phyloP scores from a whole-genome alignment of 2,329 filamentous ascomycete genomes.

The Ceratocystis cacaofunesta region DNA sequence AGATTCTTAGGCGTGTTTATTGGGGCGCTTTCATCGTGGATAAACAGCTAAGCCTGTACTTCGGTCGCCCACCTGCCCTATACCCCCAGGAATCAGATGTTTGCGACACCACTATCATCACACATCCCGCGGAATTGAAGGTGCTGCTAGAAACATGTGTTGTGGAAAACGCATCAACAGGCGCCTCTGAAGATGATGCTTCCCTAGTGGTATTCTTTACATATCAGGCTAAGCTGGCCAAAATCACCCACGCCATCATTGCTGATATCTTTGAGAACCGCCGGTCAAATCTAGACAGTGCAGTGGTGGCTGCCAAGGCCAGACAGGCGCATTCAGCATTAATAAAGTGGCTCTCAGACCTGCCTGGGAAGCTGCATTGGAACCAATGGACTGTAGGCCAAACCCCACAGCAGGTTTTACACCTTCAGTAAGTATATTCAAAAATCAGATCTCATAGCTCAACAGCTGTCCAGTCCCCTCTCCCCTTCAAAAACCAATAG shows the following conservation, averaged over 20 bases:
- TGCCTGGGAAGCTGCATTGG: slow-evolving; percentile 35
- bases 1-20: slow-evolving; percentile 34
- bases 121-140: slow-evolving; percentile 36
- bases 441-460: too few relatives aligned
- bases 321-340: slow-evolving; percentile 33
- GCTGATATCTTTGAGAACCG: slow-evolving; percentile 37
- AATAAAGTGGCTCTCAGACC: slow-evolving; percentile 31
- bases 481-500: neutral
- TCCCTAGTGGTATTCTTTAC: slow-evolving; percentile 32
- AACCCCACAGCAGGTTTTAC: slow-evolving; percentile 32
- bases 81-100: slow-evolving; percentile 37
- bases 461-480: neutral
- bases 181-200: slow-evolving; percentile 33
- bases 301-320: slow-evolving; percentile 29
- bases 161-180: slow-evolving; percentile 29
- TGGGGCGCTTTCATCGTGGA: slow-evolving; percentile 37
- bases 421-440: slow-evolving; percentile 26
- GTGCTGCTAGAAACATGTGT: slow-evolving; percentile 34
- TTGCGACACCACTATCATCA: slow-evolving; percentile 32
- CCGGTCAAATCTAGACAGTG: slow-evolving; percentile 27
- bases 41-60: slow-evolving; percentile 37
- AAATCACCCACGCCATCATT: slow-evolving; percentile 36
- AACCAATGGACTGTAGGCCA: slow-evolving; percentile 36
- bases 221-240: slow-evolving; percentile 33
- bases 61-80: slow-evolving; percentile 35